Evolutionary conservation across 2,329 filamentous ascomycete genomes (phyloP).

Genomic region (Penicillium sp.): DNA sequence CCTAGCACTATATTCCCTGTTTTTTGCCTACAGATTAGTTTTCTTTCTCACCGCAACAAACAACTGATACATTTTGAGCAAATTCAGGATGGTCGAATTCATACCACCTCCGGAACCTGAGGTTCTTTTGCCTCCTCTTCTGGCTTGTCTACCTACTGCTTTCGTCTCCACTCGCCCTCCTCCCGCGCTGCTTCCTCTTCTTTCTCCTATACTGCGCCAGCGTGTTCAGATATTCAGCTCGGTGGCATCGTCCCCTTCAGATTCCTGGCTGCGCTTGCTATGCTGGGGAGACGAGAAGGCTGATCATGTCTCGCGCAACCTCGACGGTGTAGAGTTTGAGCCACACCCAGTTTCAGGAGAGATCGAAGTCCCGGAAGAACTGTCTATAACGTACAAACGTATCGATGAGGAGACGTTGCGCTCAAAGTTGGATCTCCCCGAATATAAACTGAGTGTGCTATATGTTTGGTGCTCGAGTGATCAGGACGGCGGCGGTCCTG

Average conservation of each 20-base stretch:
- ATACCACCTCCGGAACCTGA: constrained; percentile 54
- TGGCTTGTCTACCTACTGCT: constrained; percentile 61
- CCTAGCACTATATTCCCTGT: too few relatives aligned
- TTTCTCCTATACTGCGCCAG: constrained; percentile 62
- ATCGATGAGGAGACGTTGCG: constrained; percentile 62
- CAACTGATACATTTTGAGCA: background rate
- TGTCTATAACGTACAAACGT: constrained; percentile 53
- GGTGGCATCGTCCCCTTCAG: constrained; percentile 36
- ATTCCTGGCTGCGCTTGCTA: constrained; percentile 57
- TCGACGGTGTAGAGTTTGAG: constrained; percentile 55
- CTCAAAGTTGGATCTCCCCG: constrained; percentile 49
- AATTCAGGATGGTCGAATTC: constrained; percentile 48
- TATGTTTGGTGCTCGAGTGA: constrained; percentile 61
- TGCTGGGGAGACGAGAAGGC: constrained; percentile 56
- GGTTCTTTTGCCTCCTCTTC: constrained; percentile 57
- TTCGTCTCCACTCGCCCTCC: constrained; percentile 58
- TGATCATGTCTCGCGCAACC: constrained; percentile 49
- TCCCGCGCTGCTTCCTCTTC: constrained; percentile 56
- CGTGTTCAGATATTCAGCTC: constrained; percentile 55
- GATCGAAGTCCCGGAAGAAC: constrained; percentile 58
- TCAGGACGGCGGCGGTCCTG: constrained; percentile 46
- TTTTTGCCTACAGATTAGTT: too few relatives aligned
- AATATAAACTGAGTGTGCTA: constrained; percentile 53
- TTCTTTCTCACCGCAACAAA: background rate
- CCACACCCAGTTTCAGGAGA: constrained; percentile 63